A percentile compares a stretch with the other conserved stretches of the same genome.
phyloP scores from a whole-genome alignment of 1,139 yeast genomes.

The Wickerhamiella infanticola region DNA sequence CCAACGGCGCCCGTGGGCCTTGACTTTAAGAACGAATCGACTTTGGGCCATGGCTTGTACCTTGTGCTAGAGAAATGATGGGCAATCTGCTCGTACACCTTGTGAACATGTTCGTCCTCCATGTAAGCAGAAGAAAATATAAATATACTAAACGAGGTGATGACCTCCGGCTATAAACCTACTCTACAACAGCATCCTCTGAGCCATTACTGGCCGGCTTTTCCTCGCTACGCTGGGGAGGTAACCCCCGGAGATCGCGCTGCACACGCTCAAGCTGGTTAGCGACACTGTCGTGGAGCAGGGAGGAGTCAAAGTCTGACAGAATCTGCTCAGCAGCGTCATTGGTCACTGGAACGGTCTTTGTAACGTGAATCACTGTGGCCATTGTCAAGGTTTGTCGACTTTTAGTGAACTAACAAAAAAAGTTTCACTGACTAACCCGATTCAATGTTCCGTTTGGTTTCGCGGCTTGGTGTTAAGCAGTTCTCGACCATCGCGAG shows the following conservation, averaged over 20 bases:
- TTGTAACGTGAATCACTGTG: slow-evolving; percentile 12
- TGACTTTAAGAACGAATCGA: slow-evolving; percentile 44
- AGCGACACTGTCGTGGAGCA: slow-evolving; percentile 26
- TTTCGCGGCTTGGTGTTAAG: not conserved
- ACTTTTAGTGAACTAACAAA: not conserved
- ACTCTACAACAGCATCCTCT: too few species aligned
- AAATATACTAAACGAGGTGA: not conserved
- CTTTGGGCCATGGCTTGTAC: slow-evolving; percentile 95
- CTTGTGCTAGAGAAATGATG: slow-evolving; percentile 84
- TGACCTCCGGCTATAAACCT: not conserved
- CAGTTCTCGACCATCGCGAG: slow-evolving; percentile 3
- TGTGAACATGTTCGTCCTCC: slow-evolving; percentile 72
- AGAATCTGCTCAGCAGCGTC: slow-evolving; percentile 29
- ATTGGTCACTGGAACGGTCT: slow-evolving; percentile 18
- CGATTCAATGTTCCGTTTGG: not conserved
- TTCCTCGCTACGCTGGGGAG: slow-evolving; percentile 30
- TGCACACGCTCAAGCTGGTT: slow-evolving; percentile 54
- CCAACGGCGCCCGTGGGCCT: slow-evolving; percentile 35
- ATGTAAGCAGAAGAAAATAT: slow-evolving; percentile 21
- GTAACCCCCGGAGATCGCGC: slow-evolving; percentile 59
- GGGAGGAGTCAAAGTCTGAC: slow-evolving; percentile 35
- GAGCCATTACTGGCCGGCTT: too few species aligned
- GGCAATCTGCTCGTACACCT: slow-evolving; percentile 84
- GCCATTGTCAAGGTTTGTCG: slow-evolving; percentile 1
- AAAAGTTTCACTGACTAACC: not conserved